Evolutionary conservation across 2,329 filamentous ascomycete genomes (phyloP).

Genomic region (Pseudogymnoascus sp.): DNA sequence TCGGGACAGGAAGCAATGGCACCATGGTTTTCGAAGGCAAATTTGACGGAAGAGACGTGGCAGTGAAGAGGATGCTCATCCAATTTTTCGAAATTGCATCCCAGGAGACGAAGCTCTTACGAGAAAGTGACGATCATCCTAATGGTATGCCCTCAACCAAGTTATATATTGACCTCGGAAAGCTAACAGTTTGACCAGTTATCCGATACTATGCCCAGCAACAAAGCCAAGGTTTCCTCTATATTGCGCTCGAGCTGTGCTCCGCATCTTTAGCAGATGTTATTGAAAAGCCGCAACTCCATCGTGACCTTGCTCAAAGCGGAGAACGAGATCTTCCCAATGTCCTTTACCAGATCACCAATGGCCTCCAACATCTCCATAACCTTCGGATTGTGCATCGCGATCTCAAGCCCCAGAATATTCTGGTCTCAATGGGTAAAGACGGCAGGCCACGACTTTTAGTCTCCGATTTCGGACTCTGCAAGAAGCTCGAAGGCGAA

Average conservation of each 20-base stretch:
- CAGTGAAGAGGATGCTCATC: slow-evolving; percentile 92
- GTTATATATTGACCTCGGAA: not conserved
- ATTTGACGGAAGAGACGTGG: slow-evolving; percentile 86
- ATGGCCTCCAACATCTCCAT: slow-evolving; percentile 82
- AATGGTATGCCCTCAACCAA: slow-evolving; percentile 49
- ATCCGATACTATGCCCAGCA: slow-evolving; percentile 95
- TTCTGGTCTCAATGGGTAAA: slow-evolving; percentile 70
- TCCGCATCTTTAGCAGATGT: slow-evolving; percentile 90
- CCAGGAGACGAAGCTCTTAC: slow-evolving; percentile 80
- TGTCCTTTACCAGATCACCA: slow-evolving; percentile 80
- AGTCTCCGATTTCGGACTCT: slow-evolving; percentile 95
- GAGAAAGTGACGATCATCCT: slow-evolving; percentile 90
- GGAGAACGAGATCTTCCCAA: slow-evolving; percentile 69
- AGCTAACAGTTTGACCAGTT: slow-evolving; percentile 42
- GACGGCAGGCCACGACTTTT: slow-evolving; percentile 70
- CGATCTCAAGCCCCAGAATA: slow-evolving; percentile 96
- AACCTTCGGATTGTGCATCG: slow-evolving; percentile 90
- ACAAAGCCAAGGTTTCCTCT: slow-evolving; percentile 79
- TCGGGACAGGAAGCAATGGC: slow-evolving; percentile 85
- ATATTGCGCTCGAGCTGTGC: slow-evolving; percentile 91
- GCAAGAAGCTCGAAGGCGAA: slow-evolving; percentile 91
- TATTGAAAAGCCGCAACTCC: slow-evolving; percentile 63
- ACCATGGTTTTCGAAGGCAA: slow-evolving; percentile 92
- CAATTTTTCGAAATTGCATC: slow-evolving; percentile 94
- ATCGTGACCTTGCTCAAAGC: slow-evolving; percentile 59